Evolutionary conservation across 2,329 filamentous ascomycete species (phyloP).

Genomic region (Colletotrichum sp.): DNA sequence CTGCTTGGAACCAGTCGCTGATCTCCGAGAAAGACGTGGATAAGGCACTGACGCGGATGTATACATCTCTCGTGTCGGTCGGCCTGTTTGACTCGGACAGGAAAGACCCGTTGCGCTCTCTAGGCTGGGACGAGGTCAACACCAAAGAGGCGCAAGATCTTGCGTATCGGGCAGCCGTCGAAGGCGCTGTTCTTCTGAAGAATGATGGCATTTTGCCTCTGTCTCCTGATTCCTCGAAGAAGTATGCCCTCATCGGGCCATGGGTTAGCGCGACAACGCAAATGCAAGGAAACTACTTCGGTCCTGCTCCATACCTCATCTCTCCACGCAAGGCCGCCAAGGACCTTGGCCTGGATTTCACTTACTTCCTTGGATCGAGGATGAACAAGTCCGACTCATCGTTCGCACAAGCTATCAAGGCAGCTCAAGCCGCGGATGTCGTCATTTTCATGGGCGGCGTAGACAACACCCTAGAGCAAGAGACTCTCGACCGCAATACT

Average conservation of each 20-base stretch:
- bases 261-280: constrained; percentile 36
- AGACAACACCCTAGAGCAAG: constrained; percentile 48
- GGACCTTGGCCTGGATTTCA: constrained; percentile 32
- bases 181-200: constrained; percentile 56
- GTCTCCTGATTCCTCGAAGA: constrained; percentile 28
- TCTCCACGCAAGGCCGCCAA: constrained; percentile 21
- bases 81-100: constrained; percentile 62
- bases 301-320: constrained; percentile 25
- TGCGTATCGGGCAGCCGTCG: constrained; percentile 51
- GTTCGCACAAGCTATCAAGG: constrained; percentile 54
- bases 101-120: constrained; percentile 48
- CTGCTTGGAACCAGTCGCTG: constrained; percentile 35
- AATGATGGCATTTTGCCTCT: constrained; percentile 58
- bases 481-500: constrained; percentile 63
- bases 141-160: constrained; percentile 58
- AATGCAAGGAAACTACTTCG: constrained; percentile 22
- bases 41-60: constrained; percentile 54
- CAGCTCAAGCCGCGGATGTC: constrained; percentile 63
- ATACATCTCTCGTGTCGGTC: constrained; percentile 56
- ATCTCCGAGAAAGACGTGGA: constrained; percentile 38
- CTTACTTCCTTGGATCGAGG: constrained; percentile 31
- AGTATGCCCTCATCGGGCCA: constrained; percentile 36
- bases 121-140: constrained; percentile 61
- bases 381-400: constrained; percentile 26
- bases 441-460: constrained; percentile 63